Conservation (phyloP, 2,329 filamentous ascomycete species). For the Leptographium flavum region DNA sequence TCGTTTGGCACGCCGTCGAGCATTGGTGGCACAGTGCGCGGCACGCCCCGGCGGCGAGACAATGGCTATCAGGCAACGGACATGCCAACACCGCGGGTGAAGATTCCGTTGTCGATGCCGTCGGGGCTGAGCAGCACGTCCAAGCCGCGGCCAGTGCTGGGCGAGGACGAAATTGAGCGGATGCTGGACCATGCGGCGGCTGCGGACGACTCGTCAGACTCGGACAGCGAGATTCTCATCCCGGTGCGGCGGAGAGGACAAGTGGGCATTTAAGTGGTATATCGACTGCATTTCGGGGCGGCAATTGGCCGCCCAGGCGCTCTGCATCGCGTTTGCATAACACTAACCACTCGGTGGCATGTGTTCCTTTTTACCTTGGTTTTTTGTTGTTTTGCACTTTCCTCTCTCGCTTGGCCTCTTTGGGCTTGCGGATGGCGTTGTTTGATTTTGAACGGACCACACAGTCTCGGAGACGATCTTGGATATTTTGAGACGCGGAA, state of each 20-base stretch:
- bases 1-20: slow-evolving; percentile 17
- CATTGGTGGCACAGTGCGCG: slow-evolving; percentile 12
- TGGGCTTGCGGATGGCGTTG: no score
- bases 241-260: slow-evolving; percentile 16
- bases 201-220: slow-evolving; percentile 38
- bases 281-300: background rate
- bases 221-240: slow-evolving; percentile 42
- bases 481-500: no score
- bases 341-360: background rate
- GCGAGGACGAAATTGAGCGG: slow-evolving; percentile 42
- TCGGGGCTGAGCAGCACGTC: slow-evolving; percentile 28
- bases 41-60: slow-evolving; percentile 28
- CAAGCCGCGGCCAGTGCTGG: slow-evolving; percentile 27
- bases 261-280: slow-evolving; percentile 4
- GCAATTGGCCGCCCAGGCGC: no score
- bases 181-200: slow-evolving; percentile 39
- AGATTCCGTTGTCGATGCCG: slow-evolving; percentile 31
- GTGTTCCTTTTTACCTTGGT: background rate
- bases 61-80: slow-evolving; percentile 13
- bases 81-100: slow-evolving; percentile 18
- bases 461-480: no score
- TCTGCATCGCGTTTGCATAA: background rate
- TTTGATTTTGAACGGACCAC: no score
- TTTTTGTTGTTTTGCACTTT: background rate
- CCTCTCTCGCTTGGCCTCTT: no score